phyloP scores from a whole-genome alignment of 2,329 filamentous ascomycete genomes.

The Talaromyces sp. region DNA sequence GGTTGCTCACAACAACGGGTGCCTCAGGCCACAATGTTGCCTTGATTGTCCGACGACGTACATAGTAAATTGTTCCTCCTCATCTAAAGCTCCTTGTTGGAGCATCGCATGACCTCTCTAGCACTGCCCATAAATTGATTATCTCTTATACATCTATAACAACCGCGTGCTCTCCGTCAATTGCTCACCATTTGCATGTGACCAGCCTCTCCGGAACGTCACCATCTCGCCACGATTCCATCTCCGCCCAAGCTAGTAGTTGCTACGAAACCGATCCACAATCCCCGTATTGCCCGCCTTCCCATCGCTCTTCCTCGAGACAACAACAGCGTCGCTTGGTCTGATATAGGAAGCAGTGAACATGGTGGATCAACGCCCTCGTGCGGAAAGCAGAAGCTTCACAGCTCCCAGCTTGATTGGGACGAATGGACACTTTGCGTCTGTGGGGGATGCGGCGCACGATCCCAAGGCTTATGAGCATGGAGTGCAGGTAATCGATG shows the following conservation, averaged over 20 bases:
- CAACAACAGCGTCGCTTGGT: not conserved
- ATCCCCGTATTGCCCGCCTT: not conserved
- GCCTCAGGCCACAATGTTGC: not conserved
- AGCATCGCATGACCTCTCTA: not conserved
- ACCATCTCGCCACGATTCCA: conserved; percentile 16
- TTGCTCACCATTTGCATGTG: conserved; percentile 16
- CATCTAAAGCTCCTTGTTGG: not conserved
- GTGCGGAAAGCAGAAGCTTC: conserved; percentile 26
- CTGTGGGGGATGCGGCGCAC: conserved; percentile 35
- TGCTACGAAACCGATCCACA: not conserved
- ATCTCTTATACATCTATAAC: not conserved
- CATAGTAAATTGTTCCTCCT: not conserved
- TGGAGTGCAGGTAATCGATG: conserved; percentile 95
- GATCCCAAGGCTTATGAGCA: conserved; percentile 64
- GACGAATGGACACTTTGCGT: conserved; percentile 47
- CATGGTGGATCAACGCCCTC: conserved; percentile 14
- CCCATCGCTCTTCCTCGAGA: not conserved
- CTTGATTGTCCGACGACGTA: not conserved
- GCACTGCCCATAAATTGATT: not conserved
- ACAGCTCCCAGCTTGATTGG: conserved; percentile 39
- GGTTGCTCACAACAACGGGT: not conserved
- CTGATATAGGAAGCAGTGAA: not conserved
- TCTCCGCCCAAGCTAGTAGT: not conserved
- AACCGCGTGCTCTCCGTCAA: conserved; percentile 7
- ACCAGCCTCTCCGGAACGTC: conserved; percentile 11